Evolutionary conservation across 129 eudicot species (phyloP), one percentile per base, ranked within the genome.

Genomic region (Smallanthus sonchifolius): DNA sequence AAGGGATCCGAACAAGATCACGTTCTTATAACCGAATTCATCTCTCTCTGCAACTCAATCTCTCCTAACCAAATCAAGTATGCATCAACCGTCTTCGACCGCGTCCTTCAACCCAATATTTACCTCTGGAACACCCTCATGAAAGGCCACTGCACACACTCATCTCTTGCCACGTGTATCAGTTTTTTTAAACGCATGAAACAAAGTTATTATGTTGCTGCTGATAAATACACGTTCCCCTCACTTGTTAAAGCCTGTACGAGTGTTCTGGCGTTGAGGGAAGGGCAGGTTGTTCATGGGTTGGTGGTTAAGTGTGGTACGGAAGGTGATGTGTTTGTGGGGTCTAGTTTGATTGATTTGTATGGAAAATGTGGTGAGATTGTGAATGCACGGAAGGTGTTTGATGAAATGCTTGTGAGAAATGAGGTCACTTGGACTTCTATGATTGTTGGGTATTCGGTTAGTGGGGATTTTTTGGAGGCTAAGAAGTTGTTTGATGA

Each of bases 381-480:
- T 78, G 77, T 24, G 13, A 43, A 72, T 69, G 96, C 91, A 0
- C 86, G 86, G 0, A 82, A 84, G 77, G 85, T 87, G 83, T 86
- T 91, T 74, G 95, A 88, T 78, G 81, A 57, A 82, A 84, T 88
- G 89, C 51, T 59, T 67, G 78, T 76, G 68, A 87, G 77, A 81
- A 87, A 89, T 75, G 96, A 65, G 81, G 87, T 85, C 64, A 76
- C 91, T 70, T 90, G 94, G 88, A 90, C 96, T 36, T 69, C 86
- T 74, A 59, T 85, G 84, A 78, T 90, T 77, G 91, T 81, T 34
- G 96, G 86, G 77, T 90, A 81, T 77, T 67, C 77, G 8, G 79
- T 19, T 68, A 24, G n/a, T 5, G 91, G 86, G 15, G 84, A 87
- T 75, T 57, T 65, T 70, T 45, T 40, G 15, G 70, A 61, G 52